Percentiles rank a stretch among this genome's conserved stretches.
Conservation (phyloP, 1,284 basidiomycete species). For the Trametes sp. region DNA sequence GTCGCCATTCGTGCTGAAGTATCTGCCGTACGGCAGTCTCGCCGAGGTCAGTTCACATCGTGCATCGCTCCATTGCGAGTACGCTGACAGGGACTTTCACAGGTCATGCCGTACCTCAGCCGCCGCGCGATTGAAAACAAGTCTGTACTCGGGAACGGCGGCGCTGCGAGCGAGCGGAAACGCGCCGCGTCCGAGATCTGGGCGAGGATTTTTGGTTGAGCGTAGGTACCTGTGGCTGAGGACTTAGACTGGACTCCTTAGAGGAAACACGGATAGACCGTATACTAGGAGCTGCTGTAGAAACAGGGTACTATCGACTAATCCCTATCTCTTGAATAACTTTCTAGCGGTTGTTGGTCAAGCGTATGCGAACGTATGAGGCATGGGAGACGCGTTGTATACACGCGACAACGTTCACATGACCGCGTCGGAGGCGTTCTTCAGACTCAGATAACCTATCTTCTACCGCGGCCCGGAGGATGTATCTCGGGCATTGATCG, state of each 20-base stretch:
- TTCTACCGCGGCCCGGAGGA: constrained; percentile 10
- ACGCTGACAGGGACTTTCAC: constrained; percentile 9
- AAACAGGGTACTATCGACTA: constrained; percentile 1
- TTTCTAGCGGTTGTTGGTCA: too few species aligned
- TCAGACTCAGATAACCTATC: neutral
- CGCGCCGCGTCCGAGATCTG: constrained; percentile 50
- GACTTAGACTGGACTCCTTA: neutral
- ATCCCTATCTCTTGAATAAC: neutral
- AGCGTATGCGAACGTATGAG: too few species aligned
- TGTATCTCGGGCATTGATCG: constrained; percentile 1
- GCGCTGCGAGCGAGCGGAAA: constrained; percentile 56
- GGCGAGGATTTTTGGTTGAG: constrained; percentile 43
- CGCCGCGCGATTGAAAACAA: constrained; percentile 78
- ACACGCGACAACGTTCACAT: constrained; percentile 14
- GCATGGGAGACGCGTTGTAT: neutral
- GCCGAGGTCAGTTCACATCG: constrained; percentile 55
- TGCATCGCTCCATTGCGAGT: neutral
- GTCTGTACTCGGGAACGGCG: constrained; percentile 63
- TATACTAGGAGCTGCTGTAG: constrained; percentile 9
- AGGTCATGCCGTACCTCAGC: constrained; percentile 74
- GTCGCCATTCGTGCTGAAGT: constrained; percentile 82
- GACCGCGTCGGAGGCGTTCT: constrained; percentile 11
- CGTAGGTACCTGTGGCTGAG: neutral
- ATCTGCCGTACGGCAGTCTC: constrained; percentile 84
- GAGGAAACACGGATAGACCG: neutral